phyloP scores from a whole-genome alignment of 352 stramenopile genomes.

The Globisporangium sylvaticum region DNA sequence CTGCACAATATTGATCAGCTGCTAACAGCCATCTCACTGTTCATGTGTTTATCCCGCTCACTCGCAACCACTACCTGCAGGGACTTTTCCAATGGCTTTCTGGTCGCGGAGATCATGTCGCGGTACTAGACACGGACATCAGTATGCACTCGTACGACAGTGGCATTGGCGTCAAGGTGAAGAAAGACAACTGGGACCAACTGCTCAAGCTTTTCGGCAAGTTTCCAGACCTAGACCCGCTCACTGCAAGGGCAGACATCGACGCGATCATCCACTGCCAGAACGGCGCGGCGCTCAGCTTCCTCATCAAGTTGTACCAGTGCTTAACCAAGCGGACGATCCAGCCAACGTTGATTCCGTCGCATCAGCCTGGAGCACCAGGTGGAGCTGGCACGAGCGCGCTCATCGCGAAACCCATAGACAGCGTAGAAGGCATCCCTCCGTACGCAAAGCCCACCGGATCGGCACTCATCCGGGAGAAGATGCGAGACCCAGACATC shows the following conservation, averaged over 20 bases:
- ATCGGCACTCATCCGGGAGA: constrained; percentile 78
- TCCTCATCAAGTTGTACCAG: constrained; percentile 89
- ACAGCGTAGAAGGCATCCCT: constrained; percentile 44
- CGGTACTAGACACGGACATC: constrained; percentile 92
- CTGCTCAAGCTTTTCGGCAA: constrained; percentile 77
- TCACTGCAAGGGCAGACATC: constrained; percentile 50
- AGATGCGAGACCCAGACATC: constrained; percentile 72
- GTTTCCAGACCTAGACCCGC: constrained; percentile 61
- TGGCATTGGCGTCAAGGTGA: constrained; percentile 86
- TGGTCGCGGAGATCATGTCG: constrained; percentile 90
- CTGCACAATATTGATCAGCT: not conserved
- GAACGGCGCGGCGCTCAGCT: constrained; percentile 79
- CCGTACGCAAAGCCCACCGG: constrained; percentile 86
- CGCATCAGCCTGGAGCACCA: constrained; percentile 14
- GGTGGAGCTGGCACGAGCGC: not conserved
- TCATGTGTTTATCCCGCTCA: not conserved
- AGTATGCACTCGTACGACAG: constrained; percentile 93
- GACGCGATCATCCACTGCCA: constrained; percentile 89
- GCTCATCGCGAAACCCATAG: constrained; percentile 25
- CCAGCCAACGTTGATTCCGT: constrained; percentile 36
- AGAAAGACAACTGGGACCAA: constrained; percentile 92
- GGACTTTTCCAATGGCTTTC: constrained; percentile 89
- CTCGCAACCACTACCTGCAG: constrained; percentile 18
- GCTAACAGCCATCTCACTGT: not conserved
- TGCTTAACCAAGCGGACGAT: constrained; percentile 87